These are phyloP conservation scores for Trichoderma sp. DNA, from an alignment of 2,329 filamentous ascomycete species.

Conservation along the genomic window DNA sequence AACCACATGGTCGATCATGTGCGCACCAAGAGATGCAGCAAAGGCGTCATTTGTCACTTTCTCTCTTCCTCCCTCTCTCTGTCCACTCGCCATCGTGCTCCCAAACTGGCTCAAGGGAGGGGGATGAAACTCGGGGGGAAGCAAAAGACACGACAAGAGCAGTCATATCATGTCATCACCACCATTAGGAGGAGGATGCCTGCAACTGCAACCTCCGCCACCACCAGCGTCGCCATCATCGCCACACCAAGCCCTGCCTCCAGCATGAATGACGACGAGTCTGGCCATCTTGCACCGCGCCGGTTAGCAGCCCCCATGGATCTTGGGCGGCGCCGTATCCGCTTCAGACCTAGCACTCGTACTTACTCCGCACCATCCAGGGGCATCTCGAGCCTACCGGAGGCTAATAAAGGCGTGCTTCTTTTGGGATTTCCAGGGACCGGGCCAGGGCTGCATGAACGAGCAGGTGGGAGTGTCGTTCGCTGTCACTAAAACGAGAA, in stretches of 20 bases:
- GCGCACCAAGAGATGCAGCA: background rate
- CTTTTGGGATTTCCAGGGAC: conserved; percentile 23
- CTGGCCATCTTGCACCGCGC: conserved; percentile 5
- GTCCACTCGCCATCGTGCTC: too few relatives aligned
- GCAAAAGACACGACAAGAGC: background rate
- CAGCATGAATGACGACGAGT: conserved; percentile 3
- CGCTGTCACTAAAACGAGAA: background rate
- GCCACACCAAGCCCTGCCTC: background rate
- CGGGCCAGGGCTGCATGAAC: background rate
- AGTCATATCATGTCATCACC: background rate
- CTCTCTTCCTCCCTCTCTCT: background rate
- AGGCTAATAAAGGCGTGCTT: conserved; percentile 22
- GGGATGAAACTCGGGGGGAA: background rate
- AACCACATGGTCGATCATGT: background rate
- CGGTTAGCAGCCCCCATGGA: background rate
- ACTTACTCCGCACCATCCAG: conserved; percentile 11
- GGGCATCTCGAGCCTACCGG: conserved; percentile 5
- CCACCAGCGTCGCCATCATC: conserved; percentile 5
- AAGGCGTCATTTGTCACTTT: background rate
- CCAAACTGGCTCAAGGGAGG: background rate
- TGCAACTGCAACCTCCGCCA: background rate
- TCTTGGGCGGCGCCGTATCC: conserved; percentile 10
- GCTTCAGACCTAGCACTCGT: conserved; percentile 7
- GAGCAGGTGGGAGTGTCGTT: conserved; percentile 3
- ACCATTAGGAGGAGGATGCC: too few relatives aligned